Conservation (phyloP, 305 asterid genomes). For the Striga hermonthica region DNA sequence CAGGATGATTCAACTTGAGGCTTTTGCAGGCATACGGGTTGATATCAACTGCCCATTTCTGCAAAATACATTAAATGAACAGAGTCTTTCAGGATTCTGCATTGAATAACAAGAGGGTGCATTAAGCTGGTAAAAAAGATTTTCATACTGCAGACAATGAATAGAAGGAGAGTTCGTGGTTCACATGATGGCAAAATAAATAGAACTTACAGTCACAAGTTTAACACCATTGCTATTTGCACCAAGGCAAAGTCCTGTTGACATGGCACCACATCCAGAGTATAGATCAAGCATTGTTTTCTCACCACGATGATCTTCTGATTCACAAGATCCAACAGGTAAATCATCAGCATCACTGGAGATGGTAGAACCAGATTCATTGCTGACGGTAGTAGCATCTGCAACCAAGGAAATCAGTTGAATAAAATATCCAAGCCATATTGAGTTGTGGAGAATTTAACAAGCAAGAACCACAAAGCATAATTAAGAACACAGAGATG, state of each 20-base stretch:
- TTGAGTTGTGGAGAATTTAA: neutral
- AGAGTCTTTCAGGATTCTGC: neutral
- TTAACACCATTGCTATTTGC: neutral
- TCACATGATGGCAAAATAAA: neutral
- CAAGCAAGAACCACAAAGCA: neutral
- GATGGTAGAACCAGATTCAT: conserved; percentile 52
- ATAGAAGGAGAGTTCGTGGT: neutral
- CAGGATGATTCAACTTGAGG: conserved; percentile 59
- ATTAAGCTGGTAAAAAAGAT: neutral
- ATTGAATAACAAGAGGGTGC: neutral
- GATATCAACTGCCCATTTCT: conserved; percentile 9
- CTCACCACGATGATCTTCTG: conserved; percentile 30
- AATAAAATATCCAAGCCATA: neutral
- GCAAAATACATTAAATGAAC: neutral
- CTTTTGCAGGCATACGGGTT: conserved; percentile 32
- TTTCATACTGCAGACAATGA: neutral
- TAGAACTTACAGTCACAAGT: conserved; percentile 43
- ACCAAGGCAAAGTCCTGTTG: conserved; percentile 8
- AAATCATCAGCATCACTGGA: conserved; percentile 40
- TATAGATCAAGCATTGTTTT: conserved; percentile 55
- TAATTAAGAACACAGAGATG: neutral
- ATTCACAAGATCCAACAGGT: conserved; percentile 13
- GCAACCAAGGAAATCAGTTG: conserved; percentile 24
- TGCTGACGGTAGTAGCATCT: conserved; percentile 37
- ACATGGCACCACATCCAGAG: conserved; percentile 85